These are phyloP conservation scores for Breviolum minutum DNA, from an alignment of 73 alveolate genomes.

Conservation along the genomic window DNA sequence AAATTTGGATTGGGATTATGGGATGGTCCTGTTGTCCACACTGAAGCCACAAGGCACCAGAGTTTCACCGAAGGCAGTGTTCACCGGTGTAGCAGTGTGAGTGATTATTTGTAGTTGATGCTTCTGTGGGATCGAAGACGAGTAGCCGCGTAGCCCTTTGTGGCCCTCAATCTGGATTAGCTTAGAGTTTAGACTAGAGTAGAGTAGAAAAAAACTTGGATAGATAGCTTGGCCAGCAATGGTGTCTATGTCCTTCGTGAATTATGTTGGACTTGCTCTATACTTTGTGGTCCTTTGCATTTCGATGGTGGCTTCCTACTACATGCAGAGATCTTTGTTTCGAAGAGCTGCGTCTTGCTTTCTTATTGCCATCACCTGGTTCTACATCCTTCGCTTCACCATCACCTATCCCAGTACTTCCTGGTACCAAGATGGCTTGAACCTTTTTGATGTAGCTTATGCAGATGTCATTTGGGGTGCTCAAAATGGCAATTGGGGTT, in stretches of 20 bases:
- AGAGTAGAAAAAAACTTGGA: neutral
- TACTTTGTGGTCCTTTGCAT: constrained; percentile 59
- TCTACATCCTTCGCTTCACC: constrained; percentile 75
- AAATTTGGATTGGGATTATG: neutral
- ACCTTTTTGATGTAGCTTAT: constrained; percentile 72
- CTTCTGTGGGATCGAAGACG: neutral
- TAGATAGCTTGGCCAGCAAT: neutral
- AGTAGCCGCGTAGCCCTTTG: neutral
- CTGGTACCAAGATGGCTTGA: constrained; percentile 79
- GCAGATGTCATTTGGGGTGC: constrained; percentile 93
- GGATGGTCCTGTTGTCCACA: neutral
- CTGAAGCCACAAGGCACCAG: too few relatives aligned
- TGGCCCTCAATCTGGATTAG: neutral
- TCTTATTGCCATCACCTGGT: constrained; percentile 66
- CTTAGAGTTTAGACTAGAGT: neutral
- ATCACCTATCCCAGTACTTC: constrained; percentile 37
- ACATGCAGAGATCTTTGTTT: neutral
- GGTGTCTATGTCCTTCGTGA: constrained; percentile 86
- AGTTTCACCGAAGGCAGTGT: too few relatives aligned
- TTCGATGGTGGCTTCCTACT: constrained; percentile 76
- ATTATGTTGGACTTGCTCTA: constrained; percentile 56
- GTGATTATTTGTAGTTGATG: too few relatives aligned
- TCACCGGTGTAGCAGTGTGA: too few relatives aligned
- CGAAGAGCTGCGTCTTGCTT: neutral
- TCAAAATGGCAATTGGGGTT: constrained; percentile 35